Base-by-base conservation (phyloP, 2,329 filamentous ascomycete genomes). In the Diaporthe eres region DNA sequence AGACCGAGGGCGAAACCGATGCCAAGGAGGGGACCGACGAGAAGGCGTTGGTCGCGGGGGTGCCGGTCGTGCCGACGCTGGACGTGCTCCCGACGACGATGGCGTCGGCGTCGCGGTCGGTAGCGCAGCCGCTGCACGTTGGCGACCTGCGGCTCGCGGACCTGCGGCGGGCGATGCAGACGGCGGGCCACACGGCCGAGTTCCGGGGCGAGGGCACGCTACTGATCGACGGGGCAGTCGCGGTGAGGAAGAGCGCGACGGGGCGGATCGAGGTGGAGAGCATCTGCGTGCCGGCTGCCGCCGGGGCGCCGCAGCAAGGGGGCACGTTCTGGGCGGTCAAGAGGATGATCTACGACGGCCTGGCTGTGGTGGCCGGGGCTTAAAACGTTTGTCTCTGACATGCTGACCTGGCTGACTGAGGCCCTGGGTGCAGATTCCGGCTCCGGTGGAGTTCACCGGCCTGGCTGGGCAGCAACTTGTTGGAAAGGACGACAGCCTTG, bases 191-290 rank as follows among this genome's bases (percentile, higher is more conserved):
- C 85, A 92, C 91, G 19, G 96, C 96, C 1, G 97, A 98, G 83
- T 98, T 98, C 84, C 90, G 95, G 68, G 97, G 97, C 68, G 96
- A 98, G 84, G 97, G 97, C 77, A 97, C 94, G 12, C 87, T 99
- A 75, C 90, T 99, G 13, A 93, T 99, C 74, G 96, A 98, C 82
- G 94, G 95, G 2, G 91, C 91, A 13, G 96, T 98, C 9, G 94
- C 95, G 5, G 95, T 99, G 61, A 89, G 95, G 76, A 98, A 99
- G 87, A 94, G 93, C 63, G 93, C 92, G 1, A 94, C 93, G n/a
- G 96, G 96, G 0, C 92, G 91, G 79, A 95, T 98, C 80, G 96
- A 97, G 85, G 92, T 98, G 25, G 96, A 98, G 85, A 94, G 93
- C 76, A 91, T 93, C 7, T 94, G 92, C 0, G 84, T 92, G 75